Conservation (phyloP, 225 moss, liverwort and hornwort genomes). For the Physcomitrellopsis africana region DNA sequence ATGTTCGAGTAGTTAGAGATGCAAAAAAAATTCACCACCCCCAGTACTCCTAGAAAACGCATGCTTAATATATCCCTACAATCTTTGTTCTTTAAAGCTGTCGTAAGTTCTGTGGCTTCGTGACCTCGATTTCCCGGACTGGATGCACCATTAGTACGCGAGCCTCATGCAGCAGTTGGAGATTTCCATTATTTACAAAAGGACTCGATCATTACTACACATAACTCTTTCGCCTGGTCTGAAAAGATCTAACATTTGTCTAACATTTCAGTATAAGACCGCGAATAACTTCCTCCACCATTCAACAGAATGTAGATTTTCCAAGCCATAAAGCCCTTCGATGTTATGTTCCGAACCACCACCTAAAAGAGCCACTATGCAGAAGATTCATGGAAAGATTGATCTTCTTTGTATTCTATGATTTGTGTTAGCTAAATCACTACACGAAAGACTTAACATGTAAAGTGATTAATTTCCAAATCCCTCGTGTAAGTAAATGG, state of each 20-base stretch:
- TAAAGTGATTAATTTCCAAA: neutral
- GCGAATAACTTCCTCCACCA: too few relatives aligned
- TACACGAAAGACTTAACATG: neutral
- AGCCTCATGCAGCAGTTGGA: neutral
- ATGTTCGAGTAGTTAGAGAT: neutral
- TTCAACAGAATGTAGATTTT: too few relatives aligned
- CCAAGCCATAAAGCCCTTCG: neutral
- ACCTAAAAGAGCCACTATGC: neutral
- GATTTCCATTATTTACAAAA: neutral
- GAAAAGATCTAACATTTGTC: too few relatives aligned
- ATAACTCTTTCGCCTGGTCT: neutral
- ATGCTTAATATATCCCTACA: too few relatives aligned
- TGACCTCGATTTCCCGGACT: neutral
- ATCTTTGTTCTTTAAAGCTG: neutral
- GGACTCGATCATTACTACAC: conserved; percentile 7
- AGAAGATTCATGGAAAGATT: neutral
- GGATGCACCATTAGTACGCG: neutral
- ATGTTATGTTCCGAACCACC: conserved; percentile 7
- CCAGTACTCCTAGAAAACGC: too few relatives aligned
- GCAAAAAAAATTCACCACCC: neutral
- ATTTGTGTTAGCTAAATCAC: neutral
- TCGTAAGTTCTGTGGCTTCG: neutral
- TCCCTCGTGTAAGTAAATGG: neutral
- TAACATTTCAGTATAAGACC: too few relatives aligned
- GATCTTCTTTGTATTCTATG: conserved; percentile 3